phyloP scores from a whole-genome alignment of 2,329 filamentous ascomycete species.

The Furcasterigmium furcatum region DNA sequence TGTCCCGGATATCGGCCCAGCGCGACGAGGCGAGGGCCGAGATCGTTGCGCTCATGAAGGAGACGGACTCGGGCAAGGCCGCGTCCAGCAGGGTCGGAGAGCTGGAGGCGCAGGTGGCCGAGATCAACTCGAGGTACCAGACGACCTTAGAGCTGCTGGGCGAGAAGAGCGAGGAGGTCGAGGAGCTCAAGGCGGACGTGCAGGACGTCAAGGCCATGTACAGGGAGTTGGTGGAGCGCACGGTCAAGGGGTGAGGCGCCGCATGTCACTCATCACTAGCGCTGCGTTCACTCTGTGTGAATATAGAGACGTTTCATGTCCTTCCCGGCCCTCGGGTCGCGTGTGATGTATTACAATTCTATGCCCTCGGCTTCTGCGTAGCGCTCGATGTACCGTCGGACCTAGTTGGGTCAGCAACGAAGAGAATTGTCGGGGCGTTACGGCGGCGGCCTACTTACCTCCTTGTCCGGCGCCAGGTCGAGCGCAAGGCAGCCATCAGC shows the following conservation, averaged over 20 bases:
- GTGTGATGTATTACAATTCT: conserved; percentile 38
- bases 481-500: conserved; percentile 68
- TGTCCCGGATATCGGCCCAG: conserved; percentile 75
- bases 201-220: conserved; percentile 95
- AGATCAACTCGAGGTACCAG: conserved; percentile 76
- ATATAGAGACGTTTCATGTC: too few species aligned
- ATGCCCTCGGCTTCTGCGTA: conserved; percentile 84
- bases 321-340: too few species aligned
- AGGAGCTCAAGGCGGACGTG: conserved; percentile 86
- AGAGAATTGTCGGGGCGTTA: background rate
- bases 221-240: conserved; percentile 83
- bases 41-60: conserved; percentile 86
- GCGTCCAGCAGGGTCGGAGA: conserved; percentile 57
- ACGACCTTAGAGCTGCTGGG: conserved; percentile 92
- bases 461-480: conserved; percentile 80
- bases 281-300: too few species aligned
- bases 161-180: conserved; percentile 93
- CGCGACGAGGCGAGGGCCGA: conserved; percentile 89
- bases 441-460: conserved; percentile 65
- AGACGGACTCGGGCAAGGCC: conserved; percentile 68
- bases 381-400: conserved; percentile 72
- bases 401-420: conserved; percentile 37
- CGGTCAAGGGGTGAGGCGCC: conserved; percentile 56
- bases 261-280: too few species aligned
- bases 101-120: conserved; percentile 65